These are phyloP conservation scores for Trichophyton simii DNA, from an alignment of 2,329 filamentous ascomycete genomes.

Conservation along the genomic window DNA sequence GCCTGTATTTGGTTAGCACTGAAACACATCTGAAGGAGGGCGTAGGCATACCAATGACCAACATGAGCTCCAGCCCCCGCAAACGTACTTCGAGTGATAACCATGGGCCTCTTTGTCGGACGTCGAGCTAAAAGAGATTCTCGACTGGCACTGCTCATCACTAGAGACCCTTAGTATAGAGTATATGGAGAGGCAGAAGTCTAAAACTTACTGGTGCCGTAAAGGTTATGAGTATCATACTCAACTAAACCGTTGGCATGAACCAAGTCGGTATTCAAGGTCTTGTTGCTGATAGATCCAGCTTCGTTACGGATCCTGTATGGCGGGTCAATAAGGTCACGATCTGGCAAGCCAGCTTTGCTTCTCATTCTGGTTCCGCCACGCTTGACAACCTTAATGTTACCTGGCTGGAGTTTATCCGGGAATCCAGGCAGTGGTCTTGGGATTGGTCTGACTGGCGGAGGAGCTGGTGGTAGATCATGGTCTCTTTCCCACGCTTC, in stretches of 20 bases:
- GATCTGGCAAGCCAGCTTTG: conserved; percentile 45
- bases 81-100: conserved; percentile 60
- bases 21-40: background rate
- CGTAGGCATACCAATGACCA: conserved; percentile 33
- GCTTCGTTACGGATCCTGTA: conserved; percentile 50
- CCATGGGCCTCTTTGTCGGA: conserved; percentile 47
- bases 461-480: conserved; percentile 41
- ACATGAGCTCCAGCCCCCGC: conserved; percentile 48
- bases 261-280: conserved; percentile 49
- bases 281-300: conserved; percentile 37
- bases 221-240: conserved; percentile 60
- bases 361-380: conserved; percentile 17
- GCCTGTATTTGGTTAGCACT: conserved; percentile 22
- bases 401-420: conserved; percentile 45
- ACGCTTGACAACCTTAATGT: conserved; percentile 12
- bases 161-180: conserved; percentile 15
- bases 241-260: conserved; percentile 50
- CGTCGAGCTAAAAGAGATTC: conserved; percentile 50
- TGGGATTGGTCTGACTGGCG: conserved; percentile 47
- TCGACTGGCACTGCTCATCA: conserved; percentile 53
- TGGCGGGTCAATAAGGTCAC: conserved; percentile 48
- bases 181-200: background rate
- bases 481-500: conserved; percentile 35
- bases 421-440: conserved; percentile 53
- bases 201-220: conserved; percentile 41